Evolutionary conservation across 108 stramenopile genomes (phyloP).

Genomic region (Fistulifera pelliculosa): DNA sequence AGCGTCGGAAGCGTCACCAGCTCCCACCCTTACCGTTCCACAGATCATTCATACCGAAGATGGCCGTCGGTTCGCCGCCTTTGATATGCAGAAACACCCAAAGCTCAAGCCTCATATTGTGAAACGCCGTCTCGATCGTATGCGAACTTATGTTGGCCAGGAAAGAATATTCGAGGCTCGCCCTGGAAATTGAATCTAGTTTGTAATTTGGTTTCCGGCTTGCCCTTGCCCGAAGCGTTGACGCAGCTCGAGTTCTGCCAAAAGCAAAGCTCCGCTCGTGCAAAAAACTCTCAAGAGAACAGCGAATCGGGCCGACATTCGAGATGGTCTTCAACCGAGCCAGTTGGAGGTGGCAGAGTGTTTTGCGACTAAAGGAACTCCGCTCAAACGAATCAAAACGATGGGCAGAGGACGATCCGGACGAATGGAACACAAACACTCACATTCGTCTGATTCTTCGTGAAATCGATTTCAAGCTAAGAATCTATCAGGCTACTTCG

Average conservation of each 20-base stretch:
- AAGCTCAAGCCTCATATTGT: conserved; percentile 74
- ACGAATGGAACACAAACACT: conserved; percentile 46
- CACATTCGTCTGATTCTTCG: conserved; percentile 62
- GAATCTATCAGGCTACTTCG: conserved; percentile 45
- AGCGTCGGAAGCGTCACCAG: no score
- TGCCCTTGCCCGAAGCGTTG: conserved; percentile 71
- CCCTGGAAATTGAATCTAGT: conserved; percentile 73
- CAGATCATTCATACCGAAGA: conserved; percentile 5
- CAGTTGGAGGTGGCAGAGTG: conserved; percentile 83
- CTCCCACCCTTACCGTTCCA: background rate
- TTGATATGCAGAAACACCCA: conserved; percentile 33
- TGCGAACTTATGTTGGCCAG: conserved; percentile 53
- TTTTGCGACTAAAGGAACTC: conserved; percentile 67
- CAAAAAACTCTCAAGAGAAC: conserved; percentile 61
- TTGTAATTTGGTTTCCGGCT: conserved; percentile 62
- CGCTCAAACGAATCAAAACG: conserved; percentile 60
- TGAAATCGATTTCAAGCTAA: conserved; percentile 77
- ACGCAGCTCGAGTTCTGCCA: conserved; percentile 66
- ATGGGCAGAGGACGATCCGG: conserved; percentile 80
- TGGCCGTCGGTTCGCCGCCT: conserved; percentile 7
- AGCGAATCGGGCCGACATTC: conserved; percentile 61
- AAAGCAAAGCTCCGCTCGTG: conserved; percentile 54
- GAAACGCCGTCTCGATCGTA: conserved; percentile 32
- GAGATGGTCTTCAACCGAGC: conserved; percentile 54
- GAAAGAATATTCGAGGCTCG: conserved; percentile 61